These are phyloP conservation scores for Neofusicoccum kwambonambiense DNA, from an alignment of 2,329 filamentous ascomycete genomes.

Conservation along the genomic window DNA sequence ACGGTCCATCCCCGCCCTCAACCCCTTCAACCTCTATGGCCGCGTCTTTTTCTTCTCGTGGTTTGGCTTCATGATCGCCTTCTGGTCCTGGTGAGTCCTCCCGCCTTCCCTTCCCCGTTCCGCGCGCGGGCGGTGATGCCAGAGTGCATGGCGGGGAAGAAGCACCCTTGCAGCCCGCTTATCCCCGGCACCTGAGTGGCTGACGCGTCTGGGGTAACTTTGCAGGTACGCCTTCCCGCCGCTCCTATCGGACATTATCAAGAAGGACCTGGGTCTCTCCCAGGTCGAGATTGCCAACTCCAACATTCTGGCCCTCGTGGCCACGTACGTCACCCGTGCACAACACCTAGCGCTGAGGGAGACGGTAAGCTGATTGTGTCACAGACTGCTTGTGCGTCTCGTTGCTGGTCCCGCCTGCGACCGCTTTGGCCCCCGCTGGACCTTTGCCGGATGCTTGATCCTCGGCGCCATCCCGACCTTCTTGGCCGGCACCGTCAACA, in stretches of 20 bases:
- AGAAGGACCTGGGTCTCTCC: constrained; percentile 71
- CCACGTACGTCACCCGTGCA: constrained; percentile 37
- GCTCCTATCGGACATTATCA: constrained; percentile 75
- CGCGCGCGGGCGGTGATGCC: constrained; percentile 8
- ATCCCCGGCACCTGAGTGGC: neutral
- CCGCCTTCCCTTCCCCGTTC: neutral
- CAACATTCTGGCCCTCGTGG: constrained; percentile 74
- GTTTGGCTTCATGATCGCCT: constrained; percentile 82
- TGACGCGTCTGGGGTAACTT: constrained; percentile 1
- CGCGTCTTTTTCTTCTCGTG: constrained; percentile 89
- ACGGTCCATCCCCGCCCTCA: constrained; percentile 73
- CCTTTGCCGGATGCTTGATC: constrained; percentile 76
- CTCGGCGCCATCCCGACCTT: constrained; percentile 77
- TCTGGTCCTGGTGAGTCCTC: constrained; percentile 68
- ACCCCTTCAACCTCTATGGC: constrained; percentile 75
- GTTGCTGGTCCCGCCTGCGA: constrained; percentile 84
- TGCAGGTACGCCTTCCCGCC: constrained; percentile 83
- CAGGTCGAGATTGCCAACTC: constrained; percentile 77
- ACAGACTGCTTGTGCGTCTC: constrained; percentile 68
- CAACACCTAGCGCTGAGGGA: constrained; percentile 52
- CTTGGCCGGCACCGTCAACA: constrained; percentile 73
- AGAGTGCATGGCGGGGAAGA: neutral
- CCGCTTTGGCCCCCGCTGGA: constrained; percentile 73
- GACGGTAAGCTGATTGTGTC: constrained; percentile 20
- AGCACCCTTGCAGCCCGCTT: neutral